Conservation (phyloP, 2,329 filamentous ascomycete genomes). For the Microsporum canis region DNA sequence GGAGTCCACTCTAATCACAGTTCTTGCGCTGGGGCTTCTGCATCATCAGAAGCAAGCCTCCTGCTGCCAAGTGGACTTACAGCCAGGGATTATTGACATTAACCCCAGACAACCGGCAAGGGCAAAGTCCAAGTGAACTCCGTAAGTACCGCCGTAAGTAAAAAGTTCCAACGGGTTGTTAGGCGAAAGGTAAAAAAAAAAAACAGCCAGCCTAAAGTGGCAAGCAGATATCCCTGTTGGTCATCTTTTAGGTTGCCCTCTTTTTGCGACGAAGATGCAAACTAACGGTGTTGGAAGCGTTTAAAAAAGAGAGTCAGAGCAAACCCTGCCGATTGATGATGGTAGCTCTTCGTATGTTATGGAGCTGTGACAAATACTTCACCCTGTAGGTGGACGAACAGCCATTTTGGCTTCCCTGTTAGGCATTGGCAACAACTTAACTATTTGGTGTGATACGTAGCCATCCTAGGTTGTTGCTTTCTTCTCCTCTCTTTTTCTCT, state of each 20-base stretch:
- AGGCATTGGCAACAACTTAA: neutral
- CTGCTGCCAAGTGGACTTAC: neutral
- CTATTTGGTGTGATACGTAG: neutral
- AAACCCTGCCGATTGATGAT: neutral
- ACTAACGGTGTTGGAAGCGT: constrained; percentile 1
- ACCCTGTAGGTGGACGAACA: neutral
- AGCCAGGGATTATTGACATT: neutral
- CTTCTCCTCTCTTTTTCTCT: neutral
- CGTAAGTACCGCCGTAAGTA: neutral
- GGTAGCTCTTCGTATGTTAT: neutral
- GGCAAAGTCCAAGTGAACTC: neutral
- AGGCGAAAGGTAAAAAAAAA: neutral
- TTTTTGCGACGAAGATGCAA: neutral
- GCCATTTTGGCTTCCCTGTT: neutral
- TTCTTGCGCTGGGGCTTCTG: neutral
- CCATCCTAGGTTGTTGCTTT: neutral
- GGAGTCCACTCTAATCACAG: neutral
- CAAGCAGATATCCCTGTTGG: constrained; percentile 2
- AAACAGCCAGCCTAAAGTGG: neutral
- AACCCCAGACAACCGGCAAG: neutral
- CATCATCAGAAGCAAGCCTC: constrained; percentile 2
- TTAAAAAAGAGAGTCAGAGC: constrained; percentile 3
- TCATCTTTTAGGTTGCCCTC: constrained; percentile 3
- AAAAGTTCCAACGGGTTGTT: neutral
- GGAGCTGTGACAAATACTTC: neutral